Base-by-base conservation (phyloP, 164 flowering plant genomes). In the Tetrastigma voinierianum region DNA sequence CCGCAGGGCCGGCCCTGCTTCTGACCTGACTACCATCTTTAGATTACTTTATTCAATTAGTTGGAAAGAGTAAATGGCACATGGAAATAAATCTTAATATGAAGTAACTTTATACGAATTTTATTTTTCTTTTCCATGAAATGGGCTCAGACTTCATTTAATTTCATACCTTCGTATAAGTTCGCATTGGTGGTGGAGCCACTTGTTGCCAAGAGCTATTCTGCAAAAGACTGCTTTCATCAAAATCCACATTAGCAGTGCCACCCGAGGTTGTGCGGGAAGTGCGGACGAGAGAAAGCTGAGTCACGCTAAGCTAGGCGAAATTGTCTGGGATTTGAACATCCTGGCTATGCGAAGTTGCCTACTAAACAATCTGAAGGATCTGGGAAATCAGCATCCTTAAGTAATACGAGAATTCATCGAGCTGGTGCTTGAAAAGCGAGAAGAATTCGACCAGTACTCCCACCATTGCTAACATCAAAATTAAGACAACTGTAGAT, bases 301-400 rank as follows among this genome's bases (percentile, higher is more conserved):
- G 96, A 87, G 53, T 89, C 91, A n/a, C 17, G 80, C 86, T 59
- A 89, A 78, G 68, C 93, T 90, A 12, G 89, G 84, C 10, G 93
- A 82, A 9, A 96, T 90, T 20, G 92, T 86, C 84, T 90, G 97
- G 58, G 98, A 96, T n/a, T 73, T 92, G 97, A 72, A 92, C 77
- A 80, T 90, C 98, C 63, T 92, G 97, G 77, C 84, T 88, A 82
- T 64, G 84, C 80, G 59, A 86, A 78, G 77, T 76, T 84, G 1
- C 90, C 81, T 2, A 87, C 71, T 10, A 86, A 70, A 68, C 84
- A 85, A 68, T 85, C 90, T 0, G 96, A 72, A 21, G 87, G 86
- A 64, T 83, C 82, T 58, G 79, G 88, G 60, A 90, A 81, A 66
- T 74, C 62, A 6, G 56, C 69, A 60, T 82, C 84, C 61, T 84